Conservation (phyloP, 495 filamentous ascomycete species). For the Penicillium soppii region DNA sequence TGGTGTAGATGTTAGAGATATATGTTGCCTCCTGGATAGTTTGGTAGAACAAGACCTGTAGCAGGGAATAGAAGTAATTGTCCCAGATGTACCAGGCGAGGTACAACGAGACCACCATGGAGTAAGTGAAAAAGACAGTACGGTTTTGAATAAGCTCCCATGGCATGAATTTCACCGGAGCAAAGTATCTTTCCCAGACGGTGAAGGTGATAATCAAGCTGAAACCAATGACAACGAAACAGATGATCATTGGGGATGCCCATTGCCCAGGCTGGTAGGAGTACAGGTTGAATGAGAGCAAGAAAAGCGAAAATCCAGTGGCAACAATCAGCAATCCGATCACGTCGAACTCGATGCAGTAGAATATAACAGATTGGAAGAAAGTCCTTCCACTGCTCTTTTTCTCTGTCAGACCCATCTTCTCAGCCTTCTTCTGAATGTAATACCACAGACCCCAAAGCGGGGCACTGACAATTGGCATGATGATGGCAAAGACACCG, state of each 20-base stretch:
- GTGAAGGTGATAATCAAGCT: slow-evolving; percentile 49
- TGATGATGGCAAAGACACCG: slow-evolving; percentile 57
- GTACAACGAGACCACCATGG: slow-evolving; percentile 46
- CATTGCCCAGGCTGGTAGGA: slow-evolving; percentile 39
- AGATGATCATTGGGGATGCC: slow-evolving; percentile 46
- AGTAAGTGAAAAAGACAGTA: slow-evolving; percentile 56
- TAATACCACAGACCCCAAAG: slow-evolving; percentile 25
- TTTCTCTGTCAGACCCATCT: slow-evolving; percentile 28
- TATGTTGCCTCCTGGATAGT: slow-evolving; percentile 50
- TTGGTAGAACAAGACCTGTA: slow-evolving; percentile 62
- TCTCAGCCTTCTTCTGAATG: slow-evolving; percentile 55
- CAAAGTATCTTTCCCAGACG: slow-evolving; percentile 51
- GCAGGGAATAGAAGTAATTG: slow-evolving; percentile 56
- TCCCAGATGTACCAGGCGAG: slow-evolving; percentile 42
- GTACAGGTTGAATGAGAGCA: slow-evolving; percentile 52
- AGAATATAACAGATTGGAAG: slow-evolving; percentile 18
- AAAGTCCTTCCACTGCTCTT: slow-evolving; percentile 25
- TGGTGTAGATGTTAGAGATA: slow-evolving; percentile 44
- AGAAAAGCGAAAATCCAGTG: slow-evolving; percentile 55
- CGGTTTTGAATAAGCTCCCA: slow-evolving; percentile 54
- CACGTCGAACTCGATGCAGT: slow-evolving; percentile 28
- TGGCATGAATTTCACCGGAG: slow-evolving; percentile 53
- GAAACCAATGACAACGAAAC: slow-evolving; percentile 52
- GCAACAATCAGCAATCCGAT: slow-evolving; percentile 55
- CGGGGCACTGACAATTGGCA: slow-evolving; percentile 49